Conservation (phyloP, 73 alveolate species). For the Diophrys sp. region DNA sequence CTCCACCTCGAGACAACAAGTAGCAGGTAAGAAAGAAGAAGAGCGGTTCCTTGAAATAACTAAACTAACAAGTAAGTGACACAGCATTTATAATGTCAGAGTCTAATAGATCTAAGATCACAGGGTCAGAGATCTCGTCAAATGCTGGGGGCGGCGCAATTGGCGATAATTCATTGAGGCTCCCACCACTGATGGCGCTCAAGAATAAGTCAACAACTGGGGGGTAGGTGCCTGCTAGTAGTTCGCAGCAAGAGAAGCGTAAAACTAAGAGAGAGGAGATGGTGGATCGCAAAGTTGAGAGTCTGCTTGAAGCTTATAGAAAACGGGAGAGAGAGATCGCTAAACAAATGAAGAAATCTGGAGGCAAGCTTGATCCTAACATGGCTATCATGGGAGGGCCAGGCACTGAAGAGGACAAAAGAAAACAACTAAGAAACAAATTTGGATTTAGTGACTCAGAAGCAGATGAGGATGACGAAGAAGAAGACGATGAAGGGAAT, state of each 20-base stretch:
- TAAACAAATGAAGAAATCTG: conserved; percentile 22
- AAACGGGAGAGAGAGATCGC: conserved; percentile 18
- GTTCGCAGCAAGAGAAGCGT: conserved; percentile 20
- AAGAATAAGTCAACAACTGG: neutral
- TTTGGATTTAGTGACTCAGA: conserved; percentile 64
- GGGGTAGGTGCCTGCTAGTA: conserved; percentile 24
- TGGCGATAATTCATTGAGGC: neutral
- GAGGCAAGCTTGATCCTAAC: conserved; percentile 13
- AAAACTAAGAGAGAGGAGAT: conserved; percentile 48
- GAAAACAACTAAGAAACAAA: conserved; percentile 48
- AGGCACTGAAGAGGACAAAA: conserved; percentile 15
- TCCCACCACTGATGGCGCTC: conserved; percentile 25
- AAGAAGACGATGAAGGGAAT: neutral
- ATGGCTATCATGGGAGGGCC: neutral
- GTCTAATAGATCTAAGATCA: neutral
- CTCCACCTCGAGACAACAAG: conserved; percentile 41
- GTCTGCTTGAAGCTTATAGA: conserved; percentile 35
- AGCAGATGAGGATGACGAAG: conserved; percentile 19
- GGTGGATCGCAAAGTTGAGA: conserved; percentile 47
- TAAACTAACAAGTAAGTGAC: conserved; percentile 8
- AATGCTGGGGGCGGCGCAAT: neutral
- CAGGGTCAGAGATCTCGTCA: conserved; percentile 10
- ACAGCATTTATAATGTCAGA: conserved; percentile 2
- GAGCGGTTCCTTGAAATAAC: conserved; percentile 44
- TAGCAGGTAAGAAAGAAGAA: conserved; percentile 37